Percentiles rank a stretch among this genome's conserved stretches.
phyloP scores from a whole-genome alignment of 129 eudicot species.

The Flaveria linearis region DNA sequence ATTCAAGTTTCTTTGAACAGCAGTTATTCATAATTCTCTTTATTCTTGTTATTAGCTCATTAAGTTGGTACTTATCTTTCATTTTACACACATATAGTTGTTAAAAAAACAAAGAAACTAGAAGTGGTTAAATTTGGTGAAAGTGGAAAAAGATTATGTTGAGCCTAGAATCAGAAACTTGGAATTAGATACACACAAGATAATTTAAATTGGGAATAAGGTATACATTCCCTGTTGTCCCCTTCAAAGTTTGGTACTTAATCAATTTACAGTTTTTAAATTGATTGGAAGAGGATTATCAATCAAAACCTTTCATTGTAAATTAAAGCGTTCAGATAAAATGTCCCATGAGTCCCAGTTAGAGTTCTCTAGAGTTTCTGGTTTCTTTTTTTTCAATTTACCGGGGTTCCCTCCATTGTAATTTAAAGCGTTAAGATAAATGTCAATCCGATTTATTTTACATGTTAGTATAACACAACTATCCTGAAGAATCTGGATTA shows the following conservation, averaged over 20 bases:
- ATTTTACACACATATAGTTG: slow-evolving; percentile 22
- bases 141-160: slow-evolving; percentile 55
- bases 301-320: slow-evolving; percentile 29
- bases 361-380: no score
- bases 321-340: no score
- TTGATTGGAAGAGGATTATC: slow-evolving; percentile 43
- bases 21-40: slow-evolving; percentile 14
- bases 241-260: slow-evolving; percentile 82
- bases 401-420: no score
- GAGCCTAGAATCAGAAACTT: slow-evolving; percentile 64
- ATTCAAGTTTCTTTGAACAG: slow-evolving; percentile 32
- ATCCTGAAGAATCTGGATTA: slow-evolving; percentile 30
- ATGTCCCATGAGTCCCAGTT: no score
- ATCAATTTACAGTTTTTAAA: slow-evolving; percentile 41
- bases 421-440: no score
- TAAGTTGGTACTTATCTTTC: slow-evolving; percentile 15
- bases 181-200: slow-evolving; percentile 52
- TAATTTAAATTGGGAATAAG: slow-evolving; percentile 42
- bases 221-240: slow-evolving; percentile 61
- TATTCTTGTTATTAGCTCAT: slow-evolving; percentile 11
- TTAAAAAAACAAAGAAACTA: slow-evolving; percentile 17
- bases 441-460: no score
- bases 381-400: no score
- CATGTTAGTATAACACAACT: slow-evolving; percentile 32
- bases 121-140: slow-evolving; percentile 28